phyloP scores from a whole-genome alignment of 2,329 filamentous ascomycete genomes.

The Eurotiales sp. region DNA sequence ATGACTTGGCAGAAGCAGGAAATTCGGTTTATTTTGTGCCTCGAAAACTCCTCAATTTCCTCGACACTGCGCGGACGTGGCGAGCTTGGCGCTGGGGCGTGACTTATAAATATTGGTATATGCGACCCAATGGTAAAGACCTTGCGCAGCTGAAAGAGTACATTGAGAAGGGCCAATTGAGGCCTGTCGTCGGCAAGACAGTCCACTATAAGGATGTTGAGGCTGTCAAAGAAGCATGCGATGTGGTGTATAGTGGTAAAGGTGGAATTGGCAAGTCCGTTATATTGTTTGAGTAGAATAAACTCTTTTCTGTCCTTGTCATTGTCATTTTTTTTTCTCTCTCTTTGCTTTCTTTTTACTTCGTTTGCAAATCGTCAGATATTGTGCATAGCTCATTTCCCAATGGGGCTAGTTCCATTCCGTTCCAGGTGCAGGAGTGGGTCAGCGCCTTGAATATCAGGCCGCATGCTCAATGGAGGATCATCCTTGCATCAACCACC shows the following conservation, averaged over 20 bases:
- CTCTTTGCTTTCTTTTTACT: neutral
- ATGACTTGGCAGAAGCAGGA: slow-evolving; percentile 27
- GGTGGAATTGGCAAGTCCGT: slow-evolving; percentile 44
- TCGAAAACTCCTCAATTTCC: slow-evolving; percentile 27
- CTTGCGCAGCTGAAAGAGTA: slow-evolving; percentile 39
- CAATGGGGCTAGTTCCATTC: no score
- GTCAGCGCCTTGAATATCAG: neutral
- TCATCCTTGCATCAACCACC: slow-evolving; percentile 4
- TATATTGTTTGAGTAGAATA: slow-evolving; percentile 20
- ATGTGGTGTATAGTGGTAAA: slow-evolving; percentile 36
- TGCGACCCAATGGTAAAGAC: slow-evolving; percentile 39
- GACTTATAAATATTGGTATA: slow-evolving; percentile 42
- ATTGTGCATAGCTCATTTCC: slow-evolving; percentile 2
- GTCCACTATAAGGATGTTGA: slow-evolving; percentile 44
- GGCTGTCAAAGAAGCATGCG: slow-evolving; percentile 38
- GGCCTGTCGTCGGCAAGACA: slow-evolving; percentile 37
- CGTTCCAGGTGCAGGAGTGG: neutral
- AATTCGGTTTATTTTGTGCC: slow-evolving; percentile 27
- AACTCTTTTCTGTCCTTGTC: no score
- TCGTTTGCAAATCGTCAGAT: neutral
- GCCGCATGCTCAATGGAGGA: neutral
- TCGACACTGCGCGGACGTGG: slow-evolving; percentile 38
- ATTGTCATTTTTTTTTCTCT: neutral
- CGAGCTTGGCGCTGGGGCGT: slow-evolving; percentile 44
- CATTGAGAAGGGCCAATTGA: slow-evolving; percentile 44